Evolutionary conservation across 2,329 filamentous ascomycete species (phyloP), one percentile per base, ranked within the genome.

Genomic region (Didymellaceae sp.): DNA sequence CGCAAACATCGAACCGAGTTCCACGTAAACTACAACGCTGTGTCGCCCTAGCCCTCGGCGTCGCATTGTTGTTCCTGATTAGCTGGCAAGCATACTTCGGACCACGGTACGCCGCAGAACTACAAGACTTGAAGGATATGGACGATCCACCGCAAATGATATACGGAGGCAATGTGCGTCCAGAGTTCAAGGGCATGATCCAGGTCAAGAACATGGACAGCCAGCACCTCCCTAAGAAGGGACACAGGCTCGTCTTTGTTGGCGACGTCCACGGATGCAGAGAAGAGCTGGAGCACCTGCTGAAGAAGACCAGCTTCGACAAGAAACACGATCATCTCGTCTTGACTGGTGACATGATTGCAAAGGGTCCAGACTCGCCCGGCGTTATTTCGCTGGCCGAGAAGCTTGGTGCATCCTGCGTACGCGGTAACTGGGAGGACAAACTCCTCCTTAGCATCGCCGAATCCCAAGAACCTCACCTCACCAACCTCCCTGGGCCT

Each of bases 341-440:
- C 38, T 50, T 75, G 30, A 68, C 70, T 37, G 62, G 70, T 57
- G 68, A 76, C 68, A 70, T 77, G 59, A 69, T 97, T 61, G 86
- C 86, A 67, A 96, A 96, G 74, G 92, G 93, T 0, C 91, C 92
- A 9, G 86, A 96, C 73, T 93, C 89, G 24, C 66, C 80, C 1
- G 90, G 87, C 28, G 90, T 96, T 1, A 80, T 97, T 38, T 83
- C 88, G 50, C 79, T 91, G 32, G 87, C 90, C 28, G 88, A 91
- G 70, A 75, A 82, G 11, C 75, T 93, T 28, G 83, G 84, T 41
- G 92, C 93, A 17, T 90, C 87, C 22, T 90, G 86, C 55, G 91
- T 97, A 7, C 86, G 93, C 41, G 94, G 94, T 14, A 97, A 97
- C 74, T 90, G 96, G 75, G 94, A 99, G 70, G 92, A 97, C 70